A percentile compares a stretch with the other conserved stretches of the same genome.
Evolutionary conservation across 164 flowering plant species (phyloP).

Genomic region (Buxus sempervirens): DNA sequence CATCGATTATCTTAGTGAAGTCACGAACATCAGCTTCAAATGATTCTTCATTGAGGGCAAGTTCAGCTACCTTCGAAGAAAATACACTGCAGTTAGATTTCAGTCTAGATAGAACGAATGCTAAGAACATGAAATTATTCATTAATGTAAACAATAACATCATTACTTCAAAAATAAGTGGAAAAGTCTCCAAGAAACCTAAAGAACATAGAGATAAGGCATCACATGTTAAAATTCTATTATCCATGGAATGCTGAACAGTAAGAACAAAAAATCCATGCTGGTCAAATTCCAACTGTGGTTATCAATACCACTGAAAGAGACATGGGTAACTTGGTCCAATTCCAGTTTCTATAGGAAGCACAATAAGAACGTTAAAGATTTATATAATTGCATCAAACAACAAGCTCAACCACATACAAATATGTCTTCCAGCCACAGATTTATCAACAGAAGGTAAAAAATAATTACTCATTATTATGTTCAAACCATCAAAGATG

Average conservation of each 20-base stretch:
- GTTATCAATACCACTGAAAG: background rate
- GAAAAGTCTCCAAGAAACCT: background rate
- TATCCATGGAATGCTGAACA: background rate
- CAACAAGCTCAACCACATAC: background rate
- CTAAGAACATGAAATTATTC: no score
- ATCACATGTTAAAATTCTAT: background rate
- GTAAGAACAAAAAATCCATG: background rate
- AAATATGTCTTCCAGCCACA: background rate
- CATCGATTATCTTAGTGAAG: conserved; percentile 78
- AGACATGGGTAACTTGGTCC: background rate
- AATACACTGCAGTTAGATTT: background rate
- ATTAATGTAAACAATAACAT: no score
- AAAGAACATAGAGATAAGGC: background rate
- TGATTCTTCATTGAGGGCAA: conserved; percentile 68
- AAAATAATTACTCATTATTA: no score
- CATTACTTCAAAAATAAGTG: background rate
- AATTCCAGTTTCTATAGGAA: background rate
- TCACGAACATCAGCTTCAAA: conserved; percentile 86
- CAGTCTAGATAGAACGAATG: background rate
- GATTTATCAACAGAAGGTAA: no score
- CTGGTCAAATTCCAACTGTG: background rate
- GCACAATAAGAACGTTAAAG: background rate
- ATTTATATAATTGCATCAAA: background rate
- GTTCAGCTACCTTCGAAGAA: conserved; percentile 51
- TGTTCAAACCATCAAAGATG: background rate